phyloP scores from a whole-genome alignment of 805 yeast species.

The Diddensiella santjacobensis region DNA sequence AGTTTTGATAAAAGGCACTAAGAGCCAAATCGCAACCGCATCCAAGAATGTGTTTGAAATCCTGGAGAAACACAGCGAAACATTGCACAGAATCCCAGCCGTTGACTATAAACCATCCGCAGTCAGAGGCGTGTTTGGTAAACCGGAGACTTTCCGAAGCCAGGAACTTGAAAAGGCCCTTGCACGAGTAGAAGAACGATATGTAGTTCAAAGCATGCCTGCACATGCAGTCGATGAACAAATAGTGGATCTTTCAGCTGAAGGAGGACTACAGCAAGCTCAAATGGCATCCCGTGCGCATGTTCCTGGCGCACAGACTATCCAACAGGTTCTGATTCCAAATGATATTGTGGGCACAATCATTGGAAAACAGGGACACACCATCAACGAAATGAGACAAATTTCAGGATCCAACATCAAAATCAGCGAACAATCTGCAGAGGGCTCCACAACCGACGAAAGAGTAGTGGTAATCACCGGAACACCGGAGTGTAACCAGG shows the following conservation, averaged over 20 bases:
- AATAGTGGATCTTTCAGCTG: slow-evolving; percentile 8
- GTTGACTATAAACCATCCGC: slow-evolving; percentile 16
- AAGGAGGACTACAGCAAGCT: slow-evolving; percentile 16
- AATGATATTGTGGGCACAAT: slow-evolving; percentile 76
- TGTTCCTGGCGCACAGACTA: slow-evolving; percentile 12
- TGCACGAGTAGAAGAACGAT: slow-evolving; percentile 4
- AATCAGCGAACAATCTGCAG: slow-evolving; percentile 46
- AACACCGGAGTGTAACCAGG: slow-evolving; percentile 25
- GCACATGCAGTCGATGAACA: not conserved
- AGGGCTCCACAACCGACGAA: slow-evolving; percentile 23
- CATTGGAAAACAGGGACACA: slow-evolving; percentile 83
- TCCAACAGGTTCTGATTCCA: slow-evolving; percentile 72
- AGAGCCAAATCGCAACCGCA: not conserved
- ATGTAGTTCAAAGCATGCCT: not conserved
- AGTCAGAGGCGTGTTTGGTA: slow-evolving; percentile 22
- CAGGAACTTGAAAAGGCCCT: slow-evolving; percentile 18
- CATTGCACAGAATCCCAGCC: not conserved
- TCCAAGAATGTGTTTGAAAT: not conserved
- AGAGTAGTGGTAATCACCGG: slow-evolving; percentile 28
- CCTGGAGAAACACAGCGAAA: not conserved
- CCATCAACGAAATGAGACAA: slow-evolving; percentile 71
- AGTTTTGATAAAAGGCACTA: not conserved
- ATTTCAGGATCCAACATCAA: slow-evolving; percentile 72
- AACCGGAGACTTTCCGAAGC: slow-evolving; percentile 23
- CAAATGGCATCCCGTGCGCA: slow-evolving; percentile 8